phyloP scores from a whole-genome alignment of 1,284 basidiomycete species.

The Vanrija pseudolonga region DNA sequence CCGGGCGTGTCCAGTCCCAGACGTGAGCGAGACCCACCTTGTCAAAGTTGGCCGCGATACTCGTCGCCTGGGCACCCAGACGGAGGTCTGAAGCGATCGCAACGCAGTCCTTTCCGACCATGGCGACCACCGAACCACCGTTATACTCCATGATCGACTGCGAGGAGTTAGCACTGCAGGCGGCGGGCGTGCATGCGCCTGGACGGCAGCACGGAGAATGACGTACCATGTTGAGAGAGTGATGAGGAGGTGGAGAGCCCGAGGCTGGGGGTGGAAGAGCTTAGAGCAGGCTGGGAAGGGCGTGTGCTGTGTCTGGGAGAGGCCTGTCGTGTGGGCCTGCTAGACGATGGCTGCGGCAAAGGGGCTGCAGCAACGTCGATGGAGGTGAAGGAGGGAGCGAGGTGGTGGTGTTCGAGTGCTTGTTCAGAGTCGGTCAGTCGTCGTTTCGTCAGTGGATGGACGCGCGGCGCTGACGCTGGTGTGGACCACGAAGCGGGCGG shows the following conservation, averaged over 20 bases:
- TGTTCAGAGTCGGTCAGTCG: not conserved
- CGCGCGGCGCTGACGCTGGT: constrained; percentile 1
- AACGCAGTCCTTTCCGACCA: constrained; percentile 98
- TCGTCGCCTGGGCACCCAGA: constrained; percentile 83
- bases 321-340: not conserved
- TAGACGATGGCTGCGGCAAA: too few relatives aligned
- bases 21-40: constrained; percentile 59
- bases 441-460: too few relatives aligned
- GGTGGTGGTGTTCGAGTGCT: not conserved
- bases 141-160: constrained; percentile 49
- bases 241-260: not conserved
- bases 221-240: constrained; percentile 25
- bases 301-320: not conserved
- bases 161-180: not conserved
- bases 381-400: not conserved
- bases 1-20: too few relatives aligned
- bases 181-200: not conserved
- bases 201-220: not conserved
- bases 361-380: too few relatives aligned
- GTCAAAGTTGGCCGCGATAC: constrained; percentile 88
- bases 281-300: not conserved
- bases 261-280: not conserved
- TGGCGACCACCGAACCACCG: constrained; percentile 90
- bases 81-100: constrained; percentile 94
- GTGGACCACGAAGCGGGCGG: not conserved